Evolutionary conservation across 73 alveolate genomes (phyloP).

Genomic region (Paraurostyla sp.): DNA sequence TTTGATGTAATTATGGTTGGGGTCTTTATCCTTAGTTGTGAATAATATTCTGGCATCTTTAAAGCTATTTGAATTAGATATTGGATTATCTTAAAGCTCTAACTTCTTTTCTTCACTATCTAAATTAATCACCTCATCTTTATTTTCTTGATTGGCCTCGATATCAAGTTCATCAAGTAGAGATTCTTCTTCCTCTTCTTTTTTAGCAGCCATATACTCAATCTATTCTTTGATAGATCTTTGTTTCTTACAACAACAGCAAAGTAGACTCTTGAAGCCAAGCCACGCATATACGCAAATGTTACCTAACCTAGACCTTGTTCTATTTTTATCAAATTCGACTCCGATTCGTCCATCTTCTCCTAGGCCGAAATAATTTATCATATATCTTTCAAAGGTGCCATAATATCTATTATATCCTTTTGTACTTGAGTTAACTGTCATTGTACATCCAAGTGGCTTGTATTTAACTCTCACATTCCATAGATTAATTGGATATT

Average conservation of each 20-base stretch:
- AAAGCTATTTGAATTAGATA: too few species aligned
- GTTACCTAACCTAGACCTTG: slow-evolving; percentile 80
- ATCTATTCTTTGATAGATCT: background rate
- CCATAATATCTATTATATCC: slow-evolving; percentile 12
- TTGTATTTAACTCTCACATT: slow-evolving; percentile 69
- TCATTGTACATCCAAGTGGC: slow-evolving; percentile 75
- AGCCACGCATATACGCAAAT: slow-evolving; percentile 72
- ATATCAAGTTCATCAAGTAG: background rate
- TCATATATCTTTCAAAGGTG: slow-evolving; percentile 74
- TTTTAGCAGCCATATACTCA: background rate
- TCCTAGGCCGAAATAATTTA: slow-evolving; percentile 92
- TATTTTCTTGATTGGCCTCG: too few species aligned
- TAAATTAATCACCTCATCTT: background rate
- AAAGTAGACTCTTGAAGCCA: slow-evolving; percentile 1
- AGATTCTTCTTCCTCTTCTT: background rate
- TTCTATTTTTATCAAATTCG: slow-evolving; percentile 88
- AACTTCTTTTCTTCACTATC: background rate
- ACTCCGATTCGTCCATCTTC: slow-evolving; percentile 93
- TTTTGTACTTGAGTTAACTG: slow-evolving; percentile 60
- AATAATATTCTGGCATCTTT: background rate
- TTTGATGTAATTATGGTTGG: background rate
- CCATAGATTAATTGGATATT: slow-evolving; percentile 85
- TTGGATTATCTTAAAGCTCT: too few species aligned
- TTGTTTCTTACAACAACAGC: background rate
- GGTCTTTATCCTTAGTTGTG: background rate